A percentile compares a stretch with the other conserved stretches of the same genome.
These are phyloP conservation scores for Acanthamoeba castellanii DNA, from an alignment of 208 protist species.

Conservation along the genomic window DNA sequence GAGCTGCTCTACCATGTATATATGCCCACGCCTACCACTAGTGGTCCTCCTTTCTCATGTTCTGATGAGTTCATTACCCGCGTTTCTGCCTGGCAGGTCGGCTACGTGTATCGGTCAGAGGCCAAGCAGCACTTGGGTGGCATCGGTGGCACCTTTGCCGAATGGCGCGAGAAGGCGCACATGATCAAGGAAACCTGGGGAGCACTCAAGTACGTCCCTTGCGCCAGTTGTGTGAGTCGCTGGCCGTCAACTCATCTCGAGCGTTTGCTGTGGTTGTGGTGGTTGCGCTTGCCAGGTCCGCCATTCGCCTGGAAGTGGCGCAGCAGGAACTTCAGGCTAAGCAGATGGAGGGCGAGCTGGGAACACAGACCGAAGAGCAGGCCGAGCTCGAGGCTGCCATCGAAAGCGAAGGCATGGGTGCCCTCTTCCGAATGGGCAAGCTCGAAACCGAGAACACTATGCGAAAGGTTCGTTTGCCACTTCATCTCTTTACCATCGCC, in stretches of 20 bases:
- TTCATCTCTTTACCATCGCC: too few relatives aligned
- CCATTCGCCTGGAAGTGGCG: constrained; percentile 42
- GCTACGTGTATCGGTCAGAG: constrained; percentile 72
- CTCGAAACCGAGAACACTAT: constrained; percentile 69
- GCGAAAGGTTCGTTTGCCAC: constrained; percentile 6
- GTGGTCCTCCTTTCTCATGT: not conserved
- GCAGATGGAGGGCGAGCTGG: constrained; percentile 40
- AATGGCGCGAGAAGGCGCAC: constrained; percentile 58
- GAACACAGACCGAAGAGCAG: constrained; percentile 55
- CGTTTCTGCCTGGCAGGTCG: not conserved
- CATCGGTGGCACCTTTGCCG: constrained; percentile 49
- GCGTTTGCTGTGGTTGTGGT: not conserved
- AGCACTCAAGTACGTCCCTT: constrained; percentile 43
- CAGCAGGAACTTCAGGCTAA: constrained; percentile 63
- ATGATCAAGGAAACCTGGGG: constrained; percentile 53
- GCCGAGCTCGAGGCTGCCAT: constrained; percentile 55
- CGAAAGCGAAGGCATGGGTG: constrained; percentile 62
- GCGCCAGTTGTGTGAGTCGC: too few relatives aligned
- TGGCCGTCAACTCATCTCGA: not conserved
- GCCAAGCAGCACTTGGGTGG: constrained; percentile 72
- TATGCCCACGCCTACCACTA: not conserved
- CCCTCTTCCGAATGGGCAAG: constrained; percentile 72
- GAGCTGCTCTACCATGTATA: constrained; percentile 66
- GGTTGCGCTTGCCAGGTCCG: not conserved
- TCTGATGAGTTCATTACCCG: not conserved